Conservation (phyloP, 2,329 filamentous ascomycete species). For the Diaporthe sp. region DNA sequence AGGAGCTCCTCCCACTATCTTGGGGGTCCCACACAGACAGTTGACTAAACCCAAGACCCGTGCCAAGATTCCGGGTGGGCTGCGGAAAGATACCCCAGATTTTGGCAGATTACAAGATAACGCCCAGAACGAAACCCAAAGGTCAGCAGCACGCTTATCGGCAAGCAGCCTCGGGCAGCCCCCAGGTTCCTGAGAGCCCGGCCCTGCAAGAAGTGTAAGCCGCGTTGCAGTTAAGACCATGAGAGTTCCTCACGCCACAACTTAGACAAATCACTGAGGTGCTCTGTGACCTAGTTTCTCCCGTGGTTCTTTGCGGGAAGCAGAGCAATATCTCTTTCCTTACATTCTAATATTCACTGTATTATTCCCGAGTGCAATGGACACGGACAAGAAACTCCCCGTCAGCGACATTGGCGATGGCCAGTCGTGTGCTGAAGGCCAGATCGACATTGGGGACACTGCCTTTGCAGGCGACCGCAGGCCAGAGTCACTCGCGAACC, state of each 20-base stretch:
- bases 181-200: conserved; percentile 8
- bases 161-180: conserved; percentile 22
- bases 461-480: conserved; percentile 19
- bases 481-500: conserved; percentile 36
- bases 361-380: conserved; percentile 15
- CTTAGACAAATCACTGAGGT: background rate
- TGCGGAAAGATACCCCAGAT: conserved; percentile 22
- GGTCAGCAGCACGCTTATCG: conserved; percentile 21
- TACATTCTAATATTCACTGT: background rate
- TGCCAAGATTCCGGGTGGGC: conserved; percentile 22
- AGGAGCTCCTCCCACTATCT: conserved; percentile 32
- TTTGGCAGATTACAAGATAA: conserved; percentile 24
- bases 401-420: conserved; percentile 35
- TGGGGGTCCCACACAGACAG: conserved; percentile 17
- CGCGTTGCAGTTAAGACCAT: conserved; percentile 25
- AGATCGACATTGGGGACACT: conserved; percentile 28
- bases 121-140: conserved; percentile 12
- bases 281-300: conserved; percentile 14
- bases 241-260: conserved; percentile 23
- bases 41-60: conserved; percentile 18
- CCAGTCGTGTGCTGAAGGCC: conserved; percentile 38
- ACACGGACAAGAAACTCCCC: conserved; percentile 36
- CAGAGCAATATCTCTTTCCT: background rate
- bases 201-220: background rate
- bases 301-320: background rate